phyloP scores from a whole-genome alignment of 75 land plant genomes.

The Pinus albicaulis region DNA sequence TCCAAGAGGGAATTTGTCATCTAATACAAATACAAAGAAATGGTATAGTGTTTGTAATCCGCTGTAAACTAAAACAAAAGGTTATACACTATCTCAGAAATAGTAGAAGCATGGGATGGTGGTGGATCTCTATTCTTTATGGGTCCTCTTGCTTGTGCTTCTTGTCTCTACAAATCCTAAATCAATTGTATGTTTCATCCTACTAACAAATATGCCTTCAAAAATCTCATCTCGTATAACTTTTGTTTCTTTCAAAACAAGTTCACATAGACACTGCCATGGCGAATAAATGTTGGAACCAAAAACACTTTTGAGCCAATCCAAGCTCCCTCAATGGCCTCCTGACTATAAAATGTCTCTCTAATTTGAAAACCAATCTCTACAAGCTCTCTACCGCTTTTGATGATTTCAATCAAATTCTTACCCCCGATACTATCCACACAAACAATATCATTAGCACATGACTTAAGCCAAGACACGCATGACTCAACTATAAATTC shows the following conservation, averaged over 20 bases:
- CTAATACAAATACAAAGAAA: no score
- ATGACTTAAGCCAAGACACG: slow-evolving; percentile 61
- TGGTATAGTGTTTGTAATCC: no score
- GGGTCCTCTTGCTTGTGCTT: no score
- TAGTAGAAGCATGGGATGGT: no score
- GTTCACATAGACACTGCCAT: slow-evolving; percentile 75
- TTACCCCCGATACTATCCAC: slow-evolving; percentile 32
- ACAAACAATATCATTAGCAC: slow-evolving; percentile 56
- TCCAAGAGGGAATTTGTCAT: no score
- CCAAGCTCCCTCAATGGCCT: slow-evolving; percentile 71
- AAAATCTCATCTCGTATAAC: slow-evolving; percentile 80
- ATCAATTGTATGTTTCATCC: slow-evolving; percentile 71
- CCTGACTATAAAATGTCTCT: slow-evolving; percentile 59
- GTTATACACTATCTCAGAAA: no score
- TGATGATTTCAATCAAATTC: slow-evolving; percentile 41
- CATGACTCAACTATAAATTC: slow-evolving; percentile 62
- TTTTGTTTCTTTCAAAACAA: slow-evolving; percentile 66
- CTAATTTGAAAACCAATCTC: slow-evolving; percentile 59
- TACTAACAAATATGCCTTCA: slow-evolving; percentile 73
- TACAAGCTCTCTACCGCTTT: slow-evolving; percentile 60
- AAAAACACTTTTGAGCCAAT: slow-evolving; percentile 86
- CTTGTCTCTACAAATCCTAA: slow-evolving; percentile 45
- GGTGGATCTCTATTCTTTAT: no score
- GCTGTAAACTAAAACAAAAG: no score
- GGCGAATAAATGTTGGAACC: slow-evolving; percentile 86